Evolutionary conservation across 108 stramenopile genomes (phyloP), one percentile per base, ranked within the genome.

Genomic region (Parietichytrium sp.): DNA sequence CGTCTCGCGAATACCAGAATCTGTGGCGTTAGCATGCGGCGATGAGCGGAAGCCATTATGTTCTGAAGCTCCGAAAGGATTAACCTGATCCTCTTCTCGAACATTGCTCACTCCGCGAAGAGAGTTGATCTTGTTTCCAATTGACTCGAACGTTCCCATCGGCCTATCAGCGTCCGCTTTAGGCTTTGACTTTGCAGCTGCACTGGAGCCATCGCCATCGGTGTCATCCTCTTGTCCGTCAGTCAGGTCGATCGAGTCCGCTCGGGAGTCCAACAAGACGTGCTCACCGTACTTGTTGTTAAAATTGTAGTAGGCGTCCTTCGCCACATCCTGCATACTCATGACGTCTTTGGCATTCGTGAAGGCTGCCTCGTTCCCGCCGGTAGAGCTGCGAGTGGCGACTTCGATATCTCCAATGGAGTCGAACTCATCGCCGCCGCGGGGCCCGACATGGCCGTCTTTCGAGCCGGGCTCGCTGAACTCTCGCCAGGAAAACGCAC

Each of bases 231-330:
- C 49, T n/a, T 45, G 18, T 42, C 36, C 45, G 15, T 33, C 36
- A 10, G 61, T 72, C n/a, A n/a, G n/a, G 6, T 42, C 61, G 10
- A n/a, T 42, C 6, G 61, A 72, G 61, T 45, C 20, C 6, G 38
- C 61, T 7, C 38, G 36, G 10, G 61, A 45, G 20, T 72, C 61
- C 2, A 72, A 42, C 33, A 72, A 20, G 33, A 72, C 61, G 42
- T 72, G 61, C 38, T 72, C 61, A 25, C 61, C 61, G 42, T 72
- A 72, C 42, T 72, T 72, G 42, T 72, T 33, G 33, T 42, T 72
- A 45, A 72, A 72, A n/a, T 72, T 72, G 2, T 45, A 45, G 61
- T 72, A 72, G 42, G 61, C 42, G 61, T 72, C 61, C 10, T 33
- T 45, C 10, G 61, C 61, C 1, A 72, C 61, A 42, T 72, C 61